A percentile compares a stretch with the other conserved stretches of the same genome.
Conservation (phyloP, 1,284 basidiomycete genomes). For the Violaceomyces palustris region DNA sequence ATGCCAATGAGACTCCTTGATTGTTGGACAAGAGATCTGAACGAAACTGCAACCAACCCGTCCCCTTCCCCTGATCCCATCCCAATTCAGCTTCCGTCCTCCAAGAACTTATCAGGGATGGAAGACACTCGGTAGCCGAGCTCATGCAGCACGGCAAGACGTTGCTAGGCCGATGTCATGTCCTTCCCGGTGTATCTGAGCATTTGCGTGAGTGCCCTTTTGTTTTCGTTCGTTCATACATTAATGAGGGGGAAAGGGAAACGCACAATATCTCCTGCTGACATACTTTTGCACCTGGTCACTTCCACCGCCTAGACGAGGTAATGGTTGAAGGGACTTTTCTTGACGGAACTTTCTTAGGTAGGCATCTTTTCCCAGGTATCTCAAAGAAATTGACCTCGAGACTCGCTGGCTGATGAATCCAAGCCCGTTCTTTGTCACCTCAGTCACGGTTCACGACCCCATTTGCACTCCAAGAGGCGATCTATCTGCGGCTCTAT, state of each 20-base stretch:
- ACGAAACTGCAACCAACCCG: too few relatives aligned
- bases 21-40: background rate
- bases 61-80: too few relatives aligned
- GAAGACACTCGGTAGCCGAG: slow-evolving; percentile 75
- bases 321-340: slow-evolving; percentile 52
- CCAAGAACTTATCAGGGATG: slow-evolving; percentile 94
- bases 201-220: slow-evolving; percentile 64
- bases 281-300: too few relatives aligned
- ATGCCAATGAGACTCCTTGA: background rate
- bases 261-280: slow-evolving; percentile 52
- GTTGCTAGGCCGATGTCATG: slow-evolving; percentile 81
- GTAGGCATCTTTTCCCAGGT: slow-evolving; percentile 1
- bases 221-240: too few relatives aligned
- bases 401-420: too few relatives aligned
- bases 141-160: slow-evolving; percentile 72
- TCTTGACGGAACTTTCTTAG: slow-evolving; percentile 44
- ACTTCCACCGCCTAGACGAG: slow-evolving; percentile 23
- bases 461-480: slow-evolving; percentile 73
- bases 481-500: slow-evolving; percentile 73
- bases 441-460: slow-evolving; percentile 60
- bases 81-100: slow-evolving; percentile 66
- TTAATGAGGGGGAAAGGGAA: slow-evolving; percentile 77
- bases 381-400: too few relatives aligned
- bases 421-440: too few relatives aligned
- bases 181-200: slow-evolving; percentile 63